These are phyloP conservation scores for Solanum chilense DNA, from an alignment of 257 asterid genomes.

Conservation along the genomic window DNA sequence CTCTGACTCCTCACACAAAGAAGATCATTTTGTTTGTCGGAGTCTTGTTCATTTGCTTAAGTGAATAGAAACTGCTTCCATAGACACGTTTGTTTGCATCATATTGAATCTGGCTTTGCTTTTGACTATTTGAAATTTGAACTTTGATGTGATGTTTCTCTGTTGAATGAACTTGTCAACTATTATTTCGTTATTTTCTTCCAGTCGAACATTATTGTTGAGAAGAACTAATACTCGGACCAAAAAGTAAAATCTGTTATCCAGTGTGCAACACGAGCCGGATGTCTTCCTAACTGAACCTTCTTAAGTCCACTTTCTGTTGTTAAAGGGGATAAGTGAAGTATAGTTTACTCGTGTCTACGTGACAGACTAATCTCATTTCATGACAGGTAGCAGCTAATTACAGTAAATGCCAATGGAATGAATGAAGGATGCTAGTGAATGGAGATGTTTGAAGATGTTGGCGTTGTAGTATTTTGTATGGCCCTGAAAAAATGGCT, in stretches of 20 bases:
- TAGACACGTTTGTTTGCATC: too few relatives aligned
- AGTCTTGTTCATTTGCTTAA: too few relatives aligned
- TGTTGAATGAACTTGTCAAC: background rate
- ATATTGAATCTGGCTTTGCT: too few relatives aligned
- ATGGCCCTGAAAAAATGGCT: background rate
- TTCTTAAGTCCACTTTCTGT: background rate
- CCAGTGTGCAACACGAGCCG: background rate
- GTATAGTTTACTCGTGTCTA: background rate
- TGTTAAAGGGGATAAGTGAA: background rate
- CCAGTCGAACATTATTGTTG: background rate
- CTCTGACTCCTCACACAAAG: too few relatives aligned
- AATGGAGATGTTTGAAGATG: slow-evolving; percentile 23
- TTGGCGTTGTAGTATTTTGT: slow-evolving; percentile 7
- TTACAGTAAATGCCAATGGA: slow-evolving; percentile 1
- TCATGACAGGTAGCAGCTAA: slow-evolving; percentile 12
- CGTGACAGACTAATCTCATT: background rate
- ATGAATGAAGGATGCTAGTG: background rate
- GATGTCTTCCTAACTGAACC: background rate
- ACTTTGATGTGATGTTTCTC: background rate
- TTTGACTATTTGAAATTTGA: too few relatives aligned
- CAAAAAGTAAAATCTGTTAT: background rate
- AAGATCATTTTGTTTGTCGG: too few relatives aligned
- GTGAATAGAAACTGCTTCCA: background rate
- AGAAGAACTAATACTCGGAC: background rate
- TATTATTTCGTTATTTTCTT: background rate